phyloP scores from a whole-genome alignment of 2,329 filamentous ascomycete genomes.

The Fusarium tuaranense region DNA sequence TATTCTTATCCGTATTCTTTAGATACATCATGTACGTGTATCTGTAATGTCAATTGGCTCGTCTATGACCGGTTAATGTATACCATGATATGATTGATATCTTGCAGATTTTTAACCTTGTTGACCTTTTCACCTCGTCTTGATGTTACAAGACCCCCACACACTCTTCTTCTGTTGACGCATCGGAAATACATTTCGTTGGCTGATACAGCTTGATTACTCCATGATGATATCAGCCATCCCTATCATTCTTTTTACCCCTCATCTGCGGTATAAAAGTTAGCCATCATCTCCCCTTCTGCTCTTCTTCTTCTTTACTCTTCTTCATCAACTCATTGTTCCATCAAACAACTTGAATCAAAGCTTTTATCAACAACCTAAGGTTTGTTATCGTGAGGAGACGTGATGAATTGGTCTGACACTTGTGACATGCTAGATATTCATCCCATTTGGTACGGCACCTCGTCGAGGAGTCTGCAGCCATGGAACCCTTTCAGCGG shows the following conservation, averaged over 20 bases:
- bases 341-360: not conserved
- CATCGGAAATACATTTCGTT: constrained; percentile 35
- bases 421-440: constrained; percentile 39
- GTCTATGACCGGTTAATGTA: not conserved
- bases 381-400: constrained; percentile 33
- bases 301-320: constrained; percentile 2
- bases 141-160: constrained; percentile 17
- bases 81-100: not conserved
- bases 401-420: constrained; percentile 31
- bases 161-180: constrained; percentile 8
- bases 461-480: constrained; percentile 33
- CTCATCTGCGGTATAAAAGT: constrained; percentile 44
- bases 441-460: constrained; percentile 42
- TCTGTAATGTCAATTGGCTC: not conserved
- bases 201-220: constrained; percentile 22
- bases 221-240: constrained; percentile 37
- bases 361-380: not conserved
- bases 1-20: not conserved
- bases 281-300: not conserved
- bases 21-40: not conserved
- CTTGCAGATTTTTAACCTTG: not conserved
- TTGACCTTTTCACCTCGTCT: not conserved
- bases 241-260: constrained; percentile 29
- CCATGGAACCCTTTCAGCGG: constrained; percentile 51
- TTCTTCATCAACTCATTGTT: constrained; percentile 10